Conservation (phyloP, 805 yeast genomes). For the Ogataea methylovora region DNA sequence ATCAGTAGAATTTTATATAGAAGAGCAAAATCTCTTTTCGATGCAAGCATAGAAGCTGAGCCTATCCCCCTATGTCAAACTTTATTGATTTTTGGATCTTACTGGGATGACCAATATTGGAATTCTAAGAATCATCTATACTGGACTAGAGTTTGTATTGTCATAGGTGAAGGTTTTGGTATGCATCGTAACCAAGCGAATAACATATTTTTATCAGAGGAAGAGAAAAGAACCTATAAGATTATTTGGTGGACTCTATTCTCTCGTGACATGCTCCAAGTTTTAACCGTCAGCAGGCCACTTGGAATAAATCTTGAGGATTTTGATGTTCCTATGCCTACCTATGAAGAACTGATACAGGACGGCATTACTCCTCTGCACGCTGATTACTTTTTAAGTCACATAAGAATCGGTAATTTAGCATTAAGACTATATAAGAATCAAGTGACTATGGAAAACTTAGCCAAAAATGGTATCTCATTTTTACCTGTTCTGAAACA, state of each 20-base stretch:
- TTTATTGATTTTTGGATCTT: constrained; percentile 41
- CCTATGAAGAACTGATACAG: constrained; percentile 33
- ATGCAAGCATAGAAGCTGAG: constrained; percentile 61
- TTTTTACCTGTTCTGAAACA: constrained; percentile 41
- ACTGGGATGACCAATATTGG: neutral
- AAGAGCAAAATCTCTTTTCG: constrained; percentile 58
- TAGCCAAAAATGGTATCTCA: constrained; percentile 11
- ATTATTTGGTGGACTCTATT: constrained; percentile 72
- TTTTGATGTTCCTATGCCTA: constrained; percentile 70
- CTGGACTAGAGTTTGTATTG: constrained; percentile 68
- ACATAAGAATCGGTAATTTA: constrained; percentile 28
- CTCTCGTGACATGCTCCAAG: constrained; percentile 50
- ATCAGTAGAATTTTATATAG: constrained; percentile 26
- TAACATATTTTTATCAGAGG: constrained; percentile 5
- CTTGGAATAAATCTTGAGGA: constrained; percentile 59
- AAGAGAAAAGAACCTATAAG: constrained; percentile 41
- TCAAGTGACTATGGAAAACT: constrained; percentile 43
- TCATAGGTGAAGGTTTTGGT: constrained; percentile 71
- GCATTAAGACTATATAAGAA: constrained; percentile 63
- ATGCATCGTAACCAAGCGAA: constrained; percentile 44
- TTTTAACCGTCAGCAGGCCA: constrained; percentile 70
- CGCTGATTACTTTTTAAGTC: neutral
- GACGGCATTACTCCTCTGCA: constrained; percentile 8
- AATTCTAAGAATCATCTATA: constrained; percentile 51
- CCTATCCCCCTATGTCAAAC: constrained; percentile 58